Percentiles rank a stretch among this genome's conserved stretches.
Conservation (phyloP, 2,329 filamentous ascomycete genomes). For the Aspergillus sp. region DNA sequence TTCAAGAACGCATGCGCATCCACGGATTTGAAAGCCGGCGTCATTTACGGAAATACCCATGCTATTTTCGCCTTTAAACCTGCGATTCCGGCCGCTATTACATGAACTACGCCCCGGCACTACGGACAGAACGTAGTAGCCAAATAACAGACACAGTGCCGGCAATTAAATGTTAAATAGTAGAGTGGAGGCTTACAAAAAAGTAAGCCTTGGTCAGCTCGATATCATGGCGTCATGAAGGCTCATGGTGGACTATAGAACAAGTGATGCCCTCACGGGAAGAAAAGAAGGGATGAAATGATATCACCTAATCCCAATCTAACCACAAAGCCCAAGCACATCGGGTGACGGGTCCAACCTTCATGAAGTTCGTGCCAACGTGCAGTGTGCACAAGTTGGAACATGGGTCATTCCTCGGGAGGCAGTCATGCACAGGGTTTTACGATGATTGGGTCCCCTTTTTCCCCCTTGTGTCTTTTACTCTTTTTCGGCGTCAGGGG, state of each 20-base stretch:
- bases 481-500: neutral
- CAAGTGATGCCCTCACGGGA: neutral
- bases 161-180: neutral
- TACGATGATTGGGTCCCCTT: constrained; percentile 10
- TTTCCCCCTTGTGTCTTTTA: neutral
- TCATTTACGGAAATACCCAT: neutral
- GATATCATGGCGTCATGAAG: neutral
- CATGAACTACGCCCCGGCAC: neutral
- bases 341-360: neutral
- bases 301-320: neutral
- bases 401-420: neutral
- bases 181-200: neutral
- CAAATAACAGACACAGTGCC: neutral
- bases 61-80: neutral
- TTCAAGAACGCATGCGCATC: neutral
- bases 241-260: neutral
- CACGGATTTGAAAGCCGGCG: neutral
- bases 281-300: neutral
- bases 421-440: neutral
- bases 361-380: too few relatives aligned
- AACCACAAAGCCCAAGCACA: neutral
- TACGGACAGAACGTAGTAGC: neutral
- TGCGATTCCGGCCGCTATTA: neutral
- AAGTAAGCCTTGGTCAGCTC: neutral
- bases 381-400: neutral